Percentiles rank a stretch among this genome's conserved stretches.
These are phyloP conservation scores for Wickerhamomyces strasburgensis DNA, from an alignment of 805 yeast genomes.

Conservation along the genomic window DNA sequence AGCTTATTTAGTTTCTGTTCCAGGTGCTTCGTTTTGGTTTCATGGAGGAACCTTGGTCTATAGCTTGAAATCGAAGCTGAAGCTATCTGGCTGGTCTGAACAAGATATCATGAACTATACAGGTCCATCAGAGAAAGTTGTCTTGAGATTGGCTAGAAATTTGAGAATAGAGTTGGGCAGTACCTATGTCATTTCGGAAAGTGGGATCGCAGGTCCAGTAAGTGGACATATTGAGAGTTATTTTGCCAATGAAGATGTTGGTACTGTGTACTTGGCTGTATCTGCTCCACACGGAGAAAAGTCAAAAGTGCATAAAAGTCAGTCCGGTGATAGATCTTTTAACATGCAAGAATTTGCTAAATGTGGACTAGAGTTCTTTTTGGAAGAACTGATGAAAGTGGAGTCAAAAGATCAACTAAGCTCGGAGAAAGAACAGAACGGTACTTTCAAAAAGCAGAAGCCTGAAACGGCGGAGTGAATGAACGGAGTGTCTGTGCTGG, in stretches of 20 bases:
- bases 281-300: slow-evolving; percentile 58
- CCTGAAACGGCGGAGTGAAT: no score
- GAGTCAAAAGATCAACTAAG: slow-evolving; percentile 4
- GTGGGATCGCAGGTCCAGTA: slow-evolving; percentile 83
- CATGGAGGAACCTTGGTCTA: slow-evolving; percentile 83
- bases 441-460: slow-evolving; percentile 6
- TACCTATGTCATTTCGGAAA: slow-evolving; percentile 76
- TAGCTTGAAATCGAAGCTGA: slow-evolving; percentile 67
- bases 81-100: slow-evolving; percentile 73
- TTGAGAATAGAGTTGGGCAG: slow-evolving; percentile 77
- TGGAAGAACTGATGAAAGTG: slow-evolving; percentile 38
- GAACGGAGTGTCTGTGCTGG: no score
- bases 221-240: slow-evolving; percentile 33
- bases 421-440: slow-evolving; percentile 2
- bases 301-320: slow-evolving; percentile 43
- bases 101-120: slow-evolving; percentile 67
- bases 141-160: slow-evolving; percentile 70
- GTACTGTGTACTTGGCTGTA: slow-evolving; percentile 68
- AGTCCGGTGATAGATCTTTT: slow-evolving; percentile 44
- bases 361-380: slow-evolving; percentile 55
- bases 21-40: slow-evolving; percentile 81
- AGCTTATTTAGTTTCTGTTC: slow-evolving; percentile 73
- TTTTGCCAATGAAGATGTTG: slow-evolving; percentile 39
- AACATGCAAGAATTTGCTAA: slow-evolving; percentile 79
- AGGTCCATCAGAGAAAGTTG: slow-evolving; percentile 78